Conservation (phyloP, 768 basidiomycete species). For the Mycena pura region DNA sequence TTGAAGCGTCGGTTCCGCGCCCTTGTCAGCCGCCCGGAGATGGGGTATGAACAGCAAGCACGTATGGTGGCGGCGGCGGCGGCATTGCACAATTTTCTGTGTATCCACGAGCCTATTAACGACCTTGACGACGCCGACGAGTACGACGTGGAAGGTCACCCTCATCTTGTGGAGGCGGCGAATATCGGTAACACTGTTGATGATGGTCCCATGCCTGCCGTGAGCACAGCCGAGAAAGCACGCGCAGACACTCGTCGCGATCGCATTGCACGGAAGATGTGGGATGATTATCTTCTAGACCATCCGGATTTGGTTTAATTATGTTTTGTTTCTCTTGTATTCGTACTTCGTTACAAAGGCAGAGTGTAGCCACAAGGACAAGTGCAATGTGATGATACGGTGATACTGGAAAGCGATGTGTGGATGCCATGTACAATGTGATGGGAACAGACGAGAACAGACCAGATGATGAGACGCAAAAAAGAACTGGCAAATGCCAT, state of each 20-base stretch:
- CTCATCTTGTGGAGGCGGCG: background rate
- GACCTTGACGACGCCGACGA: background rate
- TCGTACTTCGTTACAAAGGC: no score
- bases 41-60: constrained; percentile 24
- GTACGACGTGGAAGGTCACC: background rate
- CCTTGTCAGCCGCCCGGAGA: constrained; percentile 7
- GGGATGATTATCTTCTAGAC: background rate
- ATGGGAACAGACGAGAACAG: no score
- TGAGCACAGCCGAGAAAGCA: background rate
- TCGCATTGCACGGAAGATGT: background rate
- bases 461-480: no score
- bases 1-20: constrained; percentile 5
- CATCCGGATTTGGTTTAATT: background rate
- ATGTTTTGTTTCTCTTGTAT: no score
- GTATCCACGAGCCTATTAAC: constrained; percentile 21
- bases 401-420: no score
- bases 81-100: constrained; percentile 32
- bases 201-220: background rate
- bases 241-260: constrained; percentile 2
- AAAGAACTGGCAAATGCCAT: no score
- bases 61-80: constrained; percentile 18
- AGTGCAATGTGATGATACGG: no score
- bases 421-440: no score
- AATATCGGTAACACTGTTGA: background rate
- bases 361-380: no score